A percentile compares a stretch with the other conserved stretches of the same genome.
These are phyloP conservation scores for Avena sativa DNA, from an alignment of 176 grass and related monocot species.

Conservation along the genomic window DNA sequence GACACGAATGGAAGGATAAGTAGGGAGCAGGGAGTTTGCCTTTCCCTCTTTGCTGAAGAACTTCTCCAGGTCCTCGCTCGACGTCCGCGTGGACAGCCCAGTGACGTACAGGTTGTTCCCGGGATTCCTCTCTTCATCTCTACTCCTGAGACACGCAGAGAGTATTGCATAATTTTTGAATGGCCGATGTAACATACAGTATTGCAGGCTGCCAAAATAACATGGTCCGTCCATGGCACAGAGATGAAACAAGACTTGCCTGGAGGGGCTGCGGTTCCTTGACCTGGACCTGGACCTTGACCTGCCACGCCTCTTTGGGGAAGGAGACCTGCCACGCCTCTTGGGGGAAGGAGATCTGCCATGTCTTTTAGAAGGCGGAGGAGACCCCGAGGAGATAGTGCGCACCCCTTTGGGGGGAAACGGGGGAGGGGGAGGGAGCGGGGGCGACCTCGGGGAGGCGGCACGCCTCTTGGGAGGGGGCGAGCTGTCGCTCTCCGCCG, in stretches of 20 bases:
- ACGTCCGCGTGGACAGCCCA: slow-evolving; percentile 83
- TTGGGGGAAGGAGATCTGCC: not conserved
- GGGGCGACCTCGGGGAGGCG: not conserved
- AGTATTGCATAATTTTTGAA: not conserved
- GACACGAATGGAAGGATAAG: not conserved
- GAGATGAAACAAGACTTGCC: slow-evolving; percentile 48
- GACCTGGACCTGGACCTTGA: slow-evolving; percentile 63
- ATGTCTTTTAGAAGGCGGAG: not conserved
- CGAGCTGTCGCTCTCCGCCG: slow-evolving; percentile 55
- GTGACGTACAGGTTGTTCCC: slow-evolving; percentile 98
- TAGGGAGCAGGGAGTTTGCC: slow-evolving; percentile 45
- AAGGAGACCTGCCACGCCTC: not conserved
- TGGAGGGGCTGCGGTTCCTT: slow-evolving; percentile 87
- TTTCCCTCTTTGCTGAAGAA: slow-evolving; percentile 93
- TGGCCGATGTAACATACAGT: not conserved
- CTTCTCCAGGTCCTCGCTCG: slow-evolving; percentile 71
- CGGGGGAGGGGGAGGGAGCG: slow-evolving; percentile 5
- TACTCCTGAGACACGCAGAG: slow-evolving; percentile 43
- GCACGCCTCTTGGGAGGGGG: slow-evolving; percentile 48
- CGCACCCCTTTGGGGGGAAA: slow-evolving; percentile 20
- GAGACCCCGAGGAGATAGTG: not conserved
- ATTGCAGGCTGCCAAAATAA: not conserved
- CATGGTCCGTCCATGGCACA: too few species aligned
- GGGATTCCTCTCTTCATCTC: slow-evolving; percentile 69
- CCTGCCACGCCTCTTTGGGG: slow-evolving; percentile 43